phyloP scores from a whole-genome alignment of 2,329 filamentous ascomycete genomes.

The Xylariaceae sp. region DNA sequence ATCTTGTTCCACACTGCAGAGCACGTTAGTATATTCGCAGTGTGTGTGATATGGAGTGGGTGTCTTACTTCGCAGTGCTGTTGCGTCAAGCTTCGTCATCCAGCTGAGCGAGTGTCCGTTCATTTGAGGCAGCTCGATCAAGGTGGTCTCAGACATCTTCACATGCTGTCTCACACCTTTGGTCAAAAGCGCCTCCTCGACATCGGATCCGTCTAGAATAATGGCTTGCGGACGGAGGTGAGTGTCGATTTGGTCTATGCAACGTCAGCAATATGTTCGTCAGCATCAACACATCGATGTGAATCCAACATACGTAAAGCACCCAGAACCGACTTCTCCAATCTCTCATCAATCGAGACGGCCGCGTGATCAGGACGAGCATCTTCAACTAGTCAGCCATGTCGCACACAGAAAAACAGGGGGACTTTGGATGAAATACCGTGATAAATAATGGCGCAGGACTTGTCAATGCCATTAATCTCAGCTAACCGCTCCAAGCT shows the following conservation, averaged over 20 bases:
- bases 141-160: slow-evolving; percentile 46
- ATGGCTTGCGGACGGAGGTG: slow-evolving; percentile 75
- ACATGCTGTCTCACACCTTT: slow-evolving; percentile 54
- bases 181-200: slow-evolving; percentile 66
- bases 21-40: slow-evolving; percentile 20
- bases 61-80: slow-evolving; percentile 57
- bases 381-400: slow-evolving; percentile 44
- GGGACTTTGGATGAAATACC: slow-evolving; percentile 35
- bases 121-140: slow-evolving; percentile 69
- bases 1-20: slow-evolving; percentile 67
- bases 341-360: slow-evolving; percentile 64
- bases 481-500: slow-evolving; percentile 62
- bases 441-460: slow-evolving; percentile 61
- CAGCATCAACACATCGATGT: background rate
- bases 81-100: slow-evolving; percentile 71
- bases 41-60: background rate
- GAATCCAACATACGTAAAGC: slow-evolving; percentile 52
- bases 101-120: slow-evolving; percentile 63
- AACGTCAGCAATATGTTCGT: slow-evolving; percentile 19
- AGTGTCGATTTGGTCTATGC: slow-evolving; percentile 58
- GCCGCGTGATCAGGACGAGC: slow-evolving; percentile 69
- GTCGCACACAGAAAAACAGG: background rate
- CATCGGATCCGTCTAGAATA: slow-evolving; percentile 61
- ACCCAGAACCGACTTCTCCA: slow-evolving; percentile 58
- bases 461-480: slow-evolving; percentile 71